Percentiles rank a stretch among this genome's conserved stretches.
These are phyloP conservation scores for Pseudotsuga menziesii DNA, from an alignment of 75 land plant species.

Conservation along the genomic window DNA sequence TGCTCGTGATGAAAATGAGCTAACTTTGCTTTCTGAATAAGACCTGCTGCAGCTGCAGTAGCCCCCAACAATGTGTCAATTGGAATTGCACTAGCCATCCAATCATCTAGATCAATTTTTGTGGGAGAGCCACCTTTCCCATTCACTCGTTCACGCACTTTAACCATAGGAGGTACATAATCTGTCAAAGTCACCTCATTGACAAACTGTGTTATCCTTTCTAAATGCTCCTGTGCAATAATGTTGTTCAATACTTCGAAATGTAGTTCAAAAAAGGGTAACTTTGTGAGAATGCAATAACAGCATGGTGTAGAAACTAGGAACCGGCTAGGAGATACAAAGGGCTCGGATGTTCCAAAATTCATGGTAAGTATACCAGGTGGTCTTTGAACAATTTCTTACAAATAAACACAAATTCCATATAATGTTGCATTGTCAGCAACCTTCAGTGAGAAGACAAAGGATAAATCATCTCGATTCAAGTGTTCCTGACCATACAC, in stretches of 20 bases:
- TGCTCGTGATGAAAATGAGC: conserved; percentile 32
- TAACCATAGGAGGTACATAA: conserved; percentile 34
- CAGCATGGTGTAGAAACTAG: conserved; percentile 89
- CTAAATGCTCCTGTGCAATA: conserved; percentile 93
- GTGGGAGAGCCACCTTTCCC: conserved; percentile 26
- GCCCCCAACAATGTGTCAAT: conserved; percentile 63
- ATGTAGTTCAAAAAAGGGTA: conserved; percentile 96
- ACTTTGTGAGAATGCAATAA: conserved; percentile 88
- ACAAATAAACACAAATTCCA: conserved; percentile 65
- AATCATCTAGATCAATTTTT: conserved; percentile 29
- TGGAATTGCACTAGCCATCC: conserved; percentile 87
- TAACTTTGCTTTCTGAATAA: conserved; percentile 49
- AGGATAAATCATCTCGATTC: conserved; percentile 78
- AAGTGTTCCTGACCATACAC: conserved; percentile 98
- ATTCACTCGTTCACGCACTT: conserved; percentile 26
- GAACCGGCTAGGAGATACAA: conserved; percentile 50
- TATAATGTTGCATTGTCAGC: conserved; percentile 86
- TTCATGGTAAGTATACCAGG: conserved; percentile 55
- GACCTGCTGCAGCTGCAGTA: conserved; percentile 63
- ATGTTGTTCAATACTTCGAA: conserved; percentile 97
- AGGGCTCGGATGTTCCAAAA: conserved; percentile 28
- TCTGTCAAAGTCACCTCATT: conserved; percentile 63
- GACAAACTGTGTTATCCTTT: conserved; percentile 84
- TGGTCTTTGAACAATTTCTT: too few species aligned
- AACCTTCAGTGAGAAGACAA: conserved; percentile 86